Conservation (phyloP, 2,329 filamentous ascomycete species). For the Ophiostoma montium region DNA sequence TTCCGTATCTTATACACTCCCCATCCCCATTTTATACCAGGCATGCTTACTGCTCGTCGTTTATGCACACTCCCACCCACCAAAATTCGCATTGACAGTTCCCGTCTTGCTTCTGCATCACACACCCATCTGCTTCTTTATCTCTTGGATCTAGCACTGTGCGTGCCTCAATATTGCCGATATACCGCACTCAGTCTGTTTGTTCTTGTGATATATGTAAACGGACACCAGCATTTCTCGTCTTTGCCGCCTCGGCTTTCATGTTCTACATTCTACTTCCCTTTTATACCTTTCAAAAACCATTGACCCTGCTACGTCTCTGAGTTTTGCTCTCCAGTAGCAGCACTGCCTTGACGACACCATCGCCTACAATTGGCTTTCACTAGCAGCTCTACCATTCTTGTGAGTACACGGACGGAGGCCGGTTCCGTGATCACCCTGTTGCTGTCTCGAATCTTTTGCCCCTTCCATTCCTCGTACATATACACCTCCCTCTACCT, state of each 20-base stretch:
- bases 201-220: too few species aligned
- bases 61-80: conserved; percentile 5
- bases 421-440: neutral
- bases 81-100: neutral
- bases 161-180: too few species aligned
- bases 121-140: neutral
- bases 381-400: neutral
- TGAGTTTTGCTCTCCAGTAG: too few species aligned
- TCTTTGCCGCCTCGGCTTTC: too few species aligned
- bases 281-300: neutral
- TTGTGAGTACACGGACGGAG: neutral
- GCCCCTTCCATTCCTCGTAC: neutral
- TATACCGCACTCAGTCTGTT: too few species aligned
- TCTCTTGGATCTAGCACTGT: neutral
- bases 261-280: neutral
- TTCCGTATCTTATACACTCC: neutral
- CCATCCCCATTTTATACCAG: neutral
- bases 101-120: neutral
- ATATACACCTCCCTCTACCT: neutral
- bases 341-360: neutral
- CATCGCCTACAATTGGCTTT: too few species aligned
- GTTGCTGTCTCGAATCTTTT: neutral
- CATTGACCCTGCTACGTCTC: neutral
- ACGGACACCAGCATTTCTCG: too few species aligned
- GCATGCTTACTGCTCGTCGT: conserved; percentile 3